phyloP scores from a whole-genome alignment of 2,329 filamentous ascomycete genomes.

The Akanthomyces dipterigenus region DNA sequence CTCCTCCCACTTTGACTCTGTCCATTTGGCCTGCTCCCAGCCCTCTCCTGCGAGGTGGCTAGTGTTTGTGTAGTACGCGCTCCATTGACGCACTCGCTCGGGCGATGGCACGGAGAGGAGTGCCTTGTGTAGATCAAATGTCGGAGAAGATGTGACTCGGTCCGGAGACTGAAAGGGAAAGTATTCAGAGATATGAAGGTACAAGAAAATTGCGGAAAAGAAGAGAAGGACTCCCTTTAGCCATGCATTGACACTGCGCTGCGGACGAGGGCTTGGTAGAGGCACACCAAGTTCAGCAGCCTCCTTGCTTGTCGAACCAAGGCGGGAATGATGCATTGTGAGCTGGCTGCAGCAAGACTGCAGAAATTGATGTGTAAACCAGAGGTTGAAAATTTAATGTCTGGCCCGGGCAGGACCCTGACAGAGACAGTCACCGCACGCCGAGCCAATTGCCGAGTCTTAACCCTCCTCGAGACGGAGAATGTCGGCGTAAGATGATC shows the following conservation, averaged over 20 bases:
- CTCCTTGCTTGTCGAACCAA: not conserved
- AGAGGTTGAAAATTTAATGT: not conserved
- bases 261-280: not conserved
- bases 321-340: not conserved
- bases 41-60: conserved; percentile 32
- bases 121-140: not conserved
- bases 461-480: not conserved
- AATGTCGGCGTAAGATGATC: not conserved
- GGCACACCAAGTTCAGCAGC: not conserved
- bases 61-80: conserved; percentile 32
- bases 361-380: too few relatives aligned
- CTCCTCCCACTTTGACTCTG: conserved; percentile 29
- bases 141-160: not conserved
- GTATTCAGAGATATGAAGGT: not conserved
- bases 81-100: conserved; percentile 20
- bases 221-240: not conserved
- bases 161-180: not conserved
- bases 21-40: conserved; percentile 33
- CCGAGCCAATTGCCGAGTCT: not conserved
- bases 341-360: not conserved
- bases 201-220: not conserved
- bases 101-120: not conserved
- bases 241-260: not conserved
- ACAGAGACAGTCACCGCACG: too few relatives aligned
- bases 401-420: too few relatives aligned